Percentiles rank a stretch among this genome's conserved stretches.
phyloP scores from a whole-genome alignment of 2,329 filamentous ascomycete genomes.

The Diaporthe nobilis region DNA sequence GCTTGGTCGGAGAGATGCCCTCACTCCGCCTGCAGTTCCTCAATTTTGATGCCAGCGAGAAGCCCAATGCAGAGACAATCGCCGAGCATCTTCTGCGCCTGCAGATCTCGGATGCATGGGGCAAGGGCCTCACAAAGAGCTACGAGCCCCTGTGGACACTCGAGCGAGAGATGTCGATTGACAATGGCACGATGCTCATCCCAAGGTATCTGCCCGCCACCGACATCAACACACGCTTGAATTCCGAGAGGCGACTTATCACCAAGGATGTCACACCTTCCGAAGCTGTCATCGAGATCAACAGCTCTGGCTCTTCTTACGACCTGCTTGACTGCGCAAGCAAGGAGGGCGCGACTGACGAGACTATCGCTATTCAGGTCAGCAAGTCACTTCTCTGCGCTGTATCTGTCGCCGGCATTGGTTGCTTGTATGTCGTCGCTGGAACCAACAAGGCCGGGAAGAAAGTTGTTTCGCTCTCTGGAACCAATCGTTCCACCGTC shows the following conservation, averaged over 20 bases:
- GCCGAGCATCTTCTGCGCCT: slow-evolving; percentile 43
- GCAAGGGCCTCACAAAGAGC: slow-evolving; percentile 16
- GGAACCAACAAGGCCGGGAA: slow-evolving; percentile 1
- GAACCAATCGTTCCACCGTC: neutral
- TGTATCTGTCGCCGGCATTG: slow-evolving; percentile 3
- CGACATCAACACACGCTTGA: slow-evolving; percentile 43
- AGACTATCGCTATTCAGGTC: neutral
- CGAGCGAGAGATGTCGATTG: slow-evolving; percentile 49
- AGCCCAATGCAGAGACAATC: slow-evolving; percentile 4
- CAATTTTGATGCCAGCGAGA: slow-evolving; percentile 42
- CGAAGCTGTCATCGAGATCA: neutral
- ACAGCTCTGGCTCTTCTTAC: slow-evolving; percentile 4
- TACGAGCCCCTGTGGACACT: slow-evolving; percentile 47
- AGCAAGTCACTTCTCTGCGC: slow-evolving; percentile 26
- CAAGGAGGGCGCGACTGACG: neutral
- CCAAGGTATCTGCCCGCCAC: slow-evolving; percentile 45
- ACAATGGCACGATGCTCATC: slow-evolving; percentile 46
- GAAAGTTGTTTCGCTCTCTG: slow-evolving; percentile 4
- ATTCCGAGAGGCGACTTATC: slow-evolving; percentile 43
- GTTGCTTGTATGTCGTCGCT: slow-evolving; percentile 13
- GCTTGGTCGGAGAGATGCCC: slow-evolving; percentile 43
- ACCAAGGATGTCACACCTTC: slow-evolving; percentile 26
- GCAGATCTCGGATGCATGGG: slow-evolving; percentile 39
- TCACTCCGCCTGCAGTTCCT: slow-evolving; percentile 46
- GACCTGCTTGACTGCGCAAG: neutral